phyloP scores from a whole-genome alignment of 345 rosid species.

The Pistacia vera region DNA sequence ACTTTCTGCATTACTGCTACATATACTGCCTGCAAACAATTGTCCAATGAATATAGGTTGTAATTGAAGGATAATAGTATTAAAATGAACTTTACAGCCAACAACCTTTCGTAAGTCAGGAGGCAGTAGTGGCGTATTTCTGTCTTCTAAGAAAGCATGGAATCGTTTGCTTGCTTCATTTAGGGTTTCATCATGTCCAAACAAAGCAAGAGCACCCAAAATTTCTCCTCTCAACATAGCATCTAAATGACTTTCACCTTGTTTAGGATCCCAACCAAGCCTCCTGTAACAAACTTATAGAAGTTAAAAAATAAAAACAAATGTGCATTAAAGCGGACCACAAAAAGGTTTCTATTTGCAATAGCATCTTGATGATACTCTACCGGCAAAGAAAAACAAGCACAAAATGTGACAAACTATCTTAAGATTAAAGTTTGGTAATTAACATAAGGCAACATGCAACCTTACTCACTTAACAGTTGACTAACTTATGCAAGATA shows the following conservation, averaged over 20 bases:
- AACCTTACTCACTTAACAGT: neutral
- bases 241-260: conserved; percentile 90
- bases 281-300: conserved; percentile 45
- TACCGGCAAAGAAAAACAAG: neutral
- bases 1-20: conserved; percentile 84
- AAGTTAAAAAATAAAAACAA: conserved; percentile 3
- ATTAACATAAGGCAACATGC: neutral
- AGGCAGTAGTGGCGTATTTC: conserved; percentile 77
- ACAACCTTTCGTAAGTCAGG: conserved; percentile 86
- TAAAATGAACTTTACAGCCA: neutral
- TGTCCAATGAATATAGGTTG: conserved; percentile 11
- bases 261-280: conserved; percentile 91
- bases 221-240: conserved; percentile 95
- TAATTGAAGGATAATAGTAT: neutral
- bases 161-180: conserved; percentile 73
- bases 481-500: neutral
- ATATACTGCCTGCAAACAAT: conserved; percentile 75
- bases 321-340: neutral
- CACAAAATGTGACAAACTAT: neutral
- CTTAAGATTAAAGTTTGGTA: neutral
- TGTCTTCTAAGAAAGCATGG: conserved; percentile 71
- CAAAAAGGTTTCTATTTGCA: neutral
- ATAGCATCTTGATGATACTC: neutral
- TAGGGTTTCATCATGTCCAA: conserved; percentile 72
- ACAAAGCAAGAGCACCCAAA: conserved; percentile 70